A percentile compares a stretch with the other conserved stretches of the same genome.
phyloP scores from a whole-genome alignment of 441 rosid species.

The Eugenia klotzschiana region DNA sequence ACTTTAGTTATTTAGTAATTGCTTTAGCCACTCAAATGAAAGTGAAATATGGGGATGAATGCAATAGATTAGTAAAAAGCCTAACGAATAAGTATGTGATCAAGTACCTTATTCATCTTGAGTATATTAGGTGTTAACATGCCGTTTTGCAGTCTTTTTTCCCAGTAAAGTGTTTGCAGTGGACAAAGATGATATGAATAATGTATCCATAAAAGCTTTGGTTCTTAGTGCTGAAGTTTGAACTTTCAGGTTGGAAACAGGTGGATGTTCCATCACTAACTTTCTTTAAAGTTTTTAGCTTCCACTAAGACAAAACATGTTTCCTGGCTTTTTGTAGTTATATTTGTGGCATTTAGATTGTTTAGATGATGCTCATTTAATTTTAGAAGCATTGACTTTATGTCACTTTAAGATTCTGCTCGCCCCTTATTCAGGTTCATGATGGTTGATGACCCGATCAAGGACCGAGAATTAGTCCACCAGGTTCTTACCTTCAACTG shows the following conservation, averaged over 20 bases:
- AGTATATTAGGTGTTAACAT: too few species aligned
- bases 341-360: not conserved
- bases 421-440: slow-evolving; percentile 40
- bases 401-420: not conserved
- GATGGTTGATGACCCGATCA: slow-evolving; percentile 87
- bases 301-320: not conserved
- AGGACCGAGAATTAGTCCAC: slow-evolving; percentile 36
- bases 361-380: not conserved
- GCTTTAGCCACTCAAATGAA: not conserved
- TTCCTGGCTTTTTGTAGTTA: not conserved
- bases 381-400: not conserved
- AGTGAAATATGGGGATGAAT: not conserved
- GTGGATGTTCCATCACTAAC: not conserved
- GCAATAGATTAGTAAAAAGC: not conserved
- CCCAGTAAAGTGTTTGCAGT: not conserved
- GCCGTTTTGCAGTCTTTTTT: not conserved
- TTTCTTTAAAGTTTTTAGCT: not conserved
- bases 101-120: not conserved
- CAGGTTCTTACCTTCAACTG: slow-evolving; percentile 25
- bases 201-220: not conserved
- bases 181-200: not conserved
- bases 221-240: not conserved
- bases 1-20: not conserved
- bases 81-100: not conserved
- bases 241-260: not conserved